Evolutionary conservation across 2,329 filamentous ascomycete species (phyloP).

Genomic region (Xylaria digitata): DNA sequence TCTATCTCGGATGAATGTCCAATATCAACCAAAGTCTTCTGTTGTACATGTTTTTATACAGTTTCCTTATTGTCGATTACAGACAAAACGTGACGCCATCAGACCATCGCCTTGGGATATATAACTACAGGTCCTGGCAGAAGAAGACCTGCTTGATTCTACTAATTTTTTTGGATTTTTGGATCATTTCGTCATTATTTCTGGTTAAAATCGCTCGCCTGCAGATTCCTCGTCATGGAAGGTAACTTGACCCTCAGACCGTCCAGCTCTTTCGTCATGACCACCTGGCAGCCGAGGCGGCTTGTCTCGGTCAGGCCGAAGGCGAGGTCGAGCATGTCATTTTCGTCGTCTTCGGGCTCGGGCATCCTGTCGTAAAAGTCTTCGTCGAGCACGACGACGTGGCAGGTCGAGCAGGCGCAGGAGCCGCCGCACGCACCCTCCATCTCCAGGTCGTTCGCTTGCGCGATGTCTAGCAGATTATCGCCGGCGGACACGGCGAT

Average conservation of each 20-base stretch:
- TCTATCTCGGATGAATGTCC: constrained; percentile 35
- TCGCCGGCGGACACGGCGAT: constrained; percentile 87
- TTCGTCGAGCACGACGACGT: constrained; percentile 83
- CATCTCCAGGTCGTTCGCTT: constrained; percentile 96
- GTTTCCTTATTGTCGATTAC: constrained; percentile 3
- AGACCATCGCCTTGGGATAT: constrained; percentile 1
- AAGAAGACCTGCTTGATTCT: constrained; percentile 1
- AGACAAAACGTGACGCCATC: constrained; percentile 3
- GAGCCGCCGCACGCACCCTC: constrained; percentile 96
- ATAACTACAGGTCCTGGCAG: not conserved
- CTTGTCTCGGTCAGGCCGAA: constrained; percentile 90
- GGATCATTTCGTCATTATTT: constrained; percentile 27
- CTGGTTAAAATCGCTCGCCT: constrained; percentile 85
- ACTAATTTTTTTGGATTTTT: constrained; percentile 10
- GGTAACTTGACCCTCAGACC: constrained; percentile 87
- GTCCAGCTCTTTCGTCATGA: constrained; percentile 90
- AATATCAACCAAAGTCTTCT: constrained; percentile 34
- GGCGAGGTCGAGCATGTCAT: constrained; percentile 90
- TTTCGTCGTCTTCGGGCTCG: constrained; percentile 82
- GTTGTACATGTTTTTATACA: constrained; percentile 42
- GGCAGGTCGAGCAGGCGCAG: constrained; percentile 92
- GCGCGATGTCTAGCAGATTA: constrained; percentile 94
- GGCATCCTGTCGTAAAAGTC: constrained; percentile 81
- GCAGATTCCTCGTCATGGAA: constrained; percentile 93
- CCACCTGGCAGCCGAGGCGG: constrained; percentile 87